A percentile compares a stretch with the other conserved stretches of the same genome.
Conservation (phyloP, 495 filamentous ascomycete species). For the Talaromyces thailandensis region DNA sequence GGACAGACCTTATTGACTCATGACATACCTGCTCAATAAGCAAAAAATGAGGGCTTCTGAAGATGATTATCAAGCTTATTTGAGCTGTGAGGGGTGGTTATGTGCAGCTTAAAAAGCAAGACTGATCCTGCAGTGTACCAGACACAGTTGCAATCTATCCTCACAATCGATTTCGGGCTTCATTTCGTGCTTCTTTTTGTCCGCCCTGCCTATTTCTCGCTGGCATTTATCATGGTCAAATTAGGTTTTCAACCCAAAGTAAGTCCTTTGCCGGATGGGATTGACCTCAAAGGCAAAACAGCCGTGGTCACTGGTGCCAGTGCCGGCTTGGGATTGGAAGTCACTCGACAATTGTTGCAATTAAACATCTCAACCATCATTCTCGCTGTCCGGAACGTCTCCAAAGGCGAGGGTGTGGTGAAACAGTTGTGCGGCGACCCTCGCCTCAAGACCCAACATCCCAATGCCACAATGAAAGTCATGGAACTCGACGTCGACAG, state of each 20-base stretch:
- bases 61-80: slow-evolving; percentile 4
- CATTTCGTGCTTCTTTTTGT: neutral
- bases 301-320: slow-evolving; percentile 17
- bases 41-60: neutral
- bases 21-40: neutral
- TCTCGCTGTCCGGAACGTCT: slow-evolving; percentile 16
- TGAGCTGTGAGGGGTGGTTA: neutral
- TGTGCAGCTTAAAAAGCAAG: neutral
- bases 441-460: slow-evolving; percentile 4
- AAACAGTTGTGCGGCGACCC: slow-evolving; percentile 6
- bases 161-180: no score
- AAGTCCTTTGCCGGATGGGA: slow-evolving; percentile 2
- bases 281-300: slow-evolving; percentile 15
- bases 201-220: neutral
- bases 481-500: slow-evolving; percentile 16
- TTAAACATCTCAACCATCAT: slow-evolving; percentile 11
- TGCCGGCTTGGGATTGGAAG: slow-evolving; percentile 14
- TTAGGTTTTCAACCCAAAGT: neutral
- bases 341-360: slow-evolving; percentile 11
- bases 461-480: slow-evolving; percentile 12
- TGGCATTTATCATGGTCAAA: neutral
- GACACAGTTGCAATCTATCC: no score
- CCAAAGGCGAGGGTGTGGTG: slow-evolving; percentile 12
- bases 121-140: no score
- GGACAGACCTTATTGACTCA: neutral